A percentile compares a stretch with the other conserved stretches of the same genome.
Conservation (phyloP, 2,329 filamentous ascomycete genomes). For the Bipolaris zeicola region DNA sequence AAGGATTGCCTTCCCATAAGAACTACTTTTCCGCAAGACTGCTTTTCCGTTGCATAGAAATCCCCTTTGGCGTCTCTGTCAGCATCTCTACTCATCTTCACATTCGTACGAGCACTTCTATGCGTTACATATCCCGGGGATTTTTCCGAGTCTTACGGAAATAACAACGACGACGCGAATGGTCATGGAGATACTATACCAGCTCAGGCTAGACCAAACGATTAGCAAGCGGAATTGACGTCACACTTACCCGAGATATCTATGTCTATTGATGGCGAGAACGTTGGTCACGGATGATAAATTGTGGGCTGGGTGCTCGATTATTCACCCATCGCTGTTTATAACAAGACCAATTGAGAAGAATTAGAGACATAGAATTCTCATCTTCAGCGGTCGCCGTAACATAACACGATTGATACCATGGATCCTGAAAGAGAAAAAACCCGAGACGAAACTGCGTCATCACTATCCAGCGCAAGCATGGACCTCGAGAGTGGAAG, state of each 20-base stretch:
- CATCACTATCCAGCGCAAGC: background rate
- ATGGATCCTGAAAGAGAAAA: constrained; percentile 3
- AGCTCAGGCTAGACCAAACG: background rate
- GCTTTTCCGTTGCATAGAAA: background rate
- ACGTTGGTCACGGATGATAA: background rate
- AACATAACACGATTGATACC: background rate
- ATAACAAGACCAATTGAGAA: background rate
- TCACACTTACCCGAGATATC: constrained; percentile 9
- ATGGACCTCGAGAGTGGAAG: constrained; percentile 19
- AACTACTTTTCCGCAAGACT: background rate
- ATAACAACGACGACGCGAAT: background rate
- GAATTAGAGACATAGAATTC: background rate
- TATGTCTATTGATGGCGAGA: background rate
- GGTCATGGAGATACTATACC: background rate
- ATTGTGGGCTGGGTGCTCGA: background rate
- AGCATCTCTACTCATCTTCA: background rate
- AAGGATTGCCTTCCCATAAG: background rate
- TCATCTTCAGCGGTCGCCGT: background rate
- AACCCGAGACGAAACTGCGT: background rate
- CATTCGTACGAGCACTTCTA: background rate
- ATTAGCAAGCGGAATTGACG: constrained; percentile 3
- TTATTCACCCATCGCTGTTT: background rate
- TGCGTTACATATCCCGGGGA: background rate
- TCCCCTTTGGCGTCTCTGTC: background rate
- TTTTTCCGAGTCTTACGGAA: constrained; percentile 4